Percentiles rank a stretch among this genome's conserved stretches.
Evolutionary conservation across 352 stramenopile species (phyloP).

Genomic region (Pythium rhizo-oryzae): DNA sequence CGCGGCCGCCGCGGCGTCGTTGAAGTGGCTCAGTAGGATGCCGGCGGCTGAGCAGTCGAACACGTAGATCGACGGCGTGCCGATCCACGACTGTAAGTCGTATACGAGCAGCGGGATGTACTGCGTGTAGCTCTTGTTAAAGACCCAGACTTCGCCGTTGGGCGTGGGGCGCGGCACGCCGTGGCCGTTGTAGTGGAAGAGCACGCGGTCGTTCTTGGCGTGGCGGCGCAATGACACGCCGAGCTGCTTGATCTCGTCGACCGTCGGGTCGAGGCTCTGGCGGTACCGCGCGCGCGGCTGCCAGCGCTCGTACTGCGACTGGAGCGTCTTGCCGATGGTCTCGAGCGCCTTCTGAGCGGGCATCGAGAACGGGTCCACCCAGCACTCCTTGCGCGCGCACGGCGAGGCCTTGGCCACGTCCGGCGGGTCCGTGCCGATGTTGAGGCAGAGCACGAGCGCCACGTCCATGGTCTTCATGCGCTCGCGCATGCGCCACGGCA

Average conservation of each 20-base stretch:
- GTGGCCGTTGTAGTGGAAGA: conserved; percentile 99
- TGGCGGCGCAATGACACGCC: conserved; percentile 92
- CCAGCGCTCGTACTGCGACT: conserved; percentile 97
- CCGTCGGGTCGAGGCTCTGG: conserved; percentile 95
- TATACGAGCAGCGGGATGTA: conserved; percentile 99
- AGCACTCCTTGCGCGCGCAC: conserved; percentile 97
- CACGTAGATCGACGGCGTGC: conserved; percentile 95
- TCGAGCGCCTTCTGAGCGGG: conserved; percentile 95
- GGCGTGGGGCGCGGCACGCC: conserved; percentile 96
- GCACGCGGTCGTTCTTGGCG: conserved; percentile 93
- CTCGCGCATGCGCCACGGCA: conserved; percentile 85
- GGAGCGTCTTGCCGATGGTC: conserved; percentile 94
- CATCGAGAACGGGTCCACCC: conserved; percentile 97
- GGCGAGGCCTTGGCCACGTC: conserved; percentile 97
- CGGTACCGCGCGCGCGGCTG: conserved; percentile 94
- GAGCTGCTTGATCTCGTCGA: conserved; percentile 95
- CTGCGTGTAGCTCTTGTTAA: conserved; percentile 99
- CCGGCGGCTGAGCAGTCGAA: conserved; percentile 98
- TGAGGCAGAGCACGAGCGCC: conserved; percentile 97
- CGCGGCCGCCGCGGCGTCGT: conserved; percentile 24
- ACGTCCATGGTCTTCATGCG: conserved; percentile 94
- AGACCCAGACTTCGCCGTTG: conserved; percentile 99
- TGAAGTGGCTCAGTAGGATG: conserved; percentile 95
- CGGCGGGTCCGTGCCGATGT: conserved; percentile 98
- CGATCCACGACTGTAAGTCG: conserved; percentile 95